Evolutionary conservation across 1,284 basidiomycete species (phyloP).

Genomic region (Melampsora americana): DNA sequence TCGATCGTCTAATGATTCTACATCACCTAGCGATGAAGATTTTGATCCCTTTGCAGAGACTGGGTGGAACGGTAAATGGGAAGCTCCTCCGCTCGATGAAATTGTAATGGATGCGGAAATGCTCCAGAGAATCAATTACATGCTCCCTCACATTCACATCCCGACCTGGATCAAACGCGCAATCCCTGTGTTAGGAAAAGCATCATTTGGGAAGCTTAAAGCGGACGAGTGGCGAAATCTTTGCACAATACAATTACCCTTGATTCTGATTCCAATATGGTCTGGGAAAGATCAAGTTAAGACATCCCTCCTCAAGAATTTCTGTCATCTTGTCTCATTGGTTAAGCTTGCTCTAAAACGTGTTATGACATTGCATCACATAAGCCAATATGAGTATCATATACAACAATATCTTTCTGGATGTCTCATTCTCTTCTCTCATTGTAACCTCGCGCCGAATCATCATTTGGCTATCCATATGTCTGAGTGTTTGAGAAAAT

Average conservation of each 20-base stretch:
- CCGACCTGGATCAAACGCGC: constrained; percentile 15
- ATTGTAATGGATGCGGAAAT: constrained; percentile 20
- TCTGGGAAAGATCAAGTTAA: too few species aligned
- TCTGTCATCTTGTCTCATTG: too few species aligned
- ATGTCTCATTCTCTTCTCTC: constrained; percentile 24
- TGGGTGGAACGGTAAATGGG: constrained; percentile 1
- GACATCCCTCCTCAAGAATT: too few species aligned
- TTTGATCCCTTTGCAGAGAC: too few species aligned
- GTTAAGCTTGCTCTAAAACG: too few species aligned
- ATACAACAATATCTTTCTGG: constrained; percentile 13
- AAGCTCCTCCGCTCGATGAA: constrained; percentile 7
- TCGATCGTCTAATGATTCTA: background rate
- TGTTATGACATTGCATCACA: too few species aligned
- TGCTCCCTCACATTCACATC: constrained; percentile 25
- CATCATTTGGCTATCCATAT: constrained; percentile 41
- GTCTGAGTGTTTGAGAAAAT: constrained; percentile 31
- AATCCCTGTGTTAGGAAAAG: too few species aligned
- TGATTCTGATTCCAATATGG: background rate
- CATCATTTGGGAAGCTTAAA: too few species aligned
- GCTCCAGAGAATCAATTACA: constrained; percentile 6
- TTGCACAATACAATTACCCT: constrained; percentile 12
- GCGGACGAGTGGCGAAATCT: constrained; percentile 43
- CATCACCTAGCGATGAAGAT: too few species aligned
- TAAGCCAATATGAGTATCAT: too few species aligned
- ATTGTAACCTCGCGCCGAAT: constrained; percentile 26